phyloP scores from a whole-genome alignment of 2,329 filamentous ascomycete genomes.

The Ophiostoma himal-ulmi region DNA sequence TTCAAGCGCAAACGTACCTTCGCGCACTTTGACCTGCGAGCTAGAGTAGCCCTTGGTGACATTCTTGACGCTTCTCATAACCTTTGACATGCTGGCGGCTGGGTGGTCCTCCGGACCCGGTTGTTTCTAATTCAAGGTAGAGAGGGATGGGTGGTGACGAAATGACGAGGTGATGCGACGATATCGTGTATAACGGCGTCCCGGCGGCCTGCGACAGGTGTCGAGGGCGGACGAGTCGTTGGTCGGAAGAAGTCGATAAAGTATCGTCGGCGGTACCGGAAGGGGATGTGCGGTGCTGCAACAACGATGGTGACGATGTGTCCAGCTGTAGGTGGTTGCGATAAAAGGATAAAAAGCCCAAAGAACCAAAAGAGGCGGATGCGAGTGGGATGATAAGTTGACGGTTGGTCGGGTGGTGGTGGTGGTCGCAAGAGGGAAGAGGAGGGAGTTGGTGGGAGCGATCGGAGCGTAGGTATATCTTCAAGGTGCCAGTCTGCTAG shows the following conservation, averaged over 20 bases:
- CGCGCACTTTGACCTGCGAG: constrained; percentile 95
- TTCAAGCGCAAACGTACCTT: constrained; percentile 58
- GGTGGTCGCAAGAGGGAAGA: constrained; percentile 2
- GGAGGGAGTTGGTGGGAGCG: constrained; percentile 11
- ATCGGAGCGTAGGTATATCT: background rate
- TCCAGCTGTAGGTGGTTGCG: background rate
- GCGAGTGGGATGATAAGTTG: background rate
- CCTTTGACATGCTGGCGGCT: constrained; percentile 74
- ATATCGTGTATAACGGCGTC: constrained; percentile 3
- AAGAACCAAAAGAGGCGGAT: background rate
- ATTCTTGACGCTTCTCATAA: constrained; percentile 96
- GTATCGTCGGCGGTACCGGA: background rate
- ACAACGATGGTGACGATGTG: background rate
- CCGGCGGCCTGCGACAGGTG: constrained; percentile 5
- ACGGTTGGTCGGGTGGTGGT: constrained; percentile 1
- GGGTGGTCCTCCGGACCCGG: constrained; percentile 22
- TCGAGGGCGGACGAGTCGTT: background rate
- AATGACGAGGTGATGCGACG: constrained; percentile 3
- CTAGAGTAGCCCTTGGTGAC: constrained; percentile 97
- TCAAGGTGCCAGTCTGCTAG: background rate
- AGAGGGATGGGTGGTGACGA: background rate
- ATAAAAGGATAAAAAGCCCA: too few relatives aligned
- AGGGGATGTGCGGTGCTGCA: background rate
- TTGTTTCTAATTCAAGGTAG: background rate
- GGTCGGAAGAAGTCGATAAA: background rate